Conservation (phyloP, 2,329 filamentous ascomycete species). For the Dactylellina drechsleri region DNA sequence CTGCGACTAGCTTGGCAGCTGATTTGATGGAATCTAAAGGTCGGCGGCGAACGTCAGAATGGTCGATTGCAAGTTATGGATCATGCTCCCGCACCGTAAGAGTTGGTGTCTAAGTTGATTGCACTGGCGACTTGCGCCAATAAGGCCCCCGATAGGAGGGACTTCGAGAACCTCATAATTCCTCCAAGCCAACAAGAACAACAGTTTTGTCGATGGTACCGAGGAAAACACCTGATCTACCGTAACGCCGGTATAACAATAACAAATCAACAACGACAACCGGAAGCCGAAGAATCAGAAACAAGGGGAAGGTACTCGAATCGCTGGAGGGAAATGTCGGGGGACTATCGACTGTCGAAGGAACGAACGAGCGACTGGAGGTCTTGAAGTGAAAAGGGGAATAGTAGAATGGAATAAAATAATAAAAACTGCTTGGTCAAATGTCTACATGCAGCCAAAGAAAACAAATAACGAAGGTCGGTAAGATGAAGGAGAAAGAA, state of each 20-base stretch:
- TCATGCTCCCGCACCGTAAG: conserved; percentile 29
- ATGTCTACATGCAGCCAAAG: not conserved
- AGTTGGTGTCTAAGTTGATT: conserved; percentile 40
- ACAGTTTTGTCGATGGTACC: no score
- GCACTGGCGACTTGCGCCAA: conserved; percentile 32
- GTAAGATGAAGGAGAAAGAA: not conserved
- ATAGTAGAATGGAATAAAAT: not conserved
- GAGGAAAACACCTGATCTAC: no score
- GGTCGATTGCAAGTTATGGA: not conserved
- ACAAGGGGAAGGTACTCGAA: no score
- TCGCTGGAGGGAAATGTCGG: not conserved
- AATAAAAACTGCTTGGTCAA: not conserved
- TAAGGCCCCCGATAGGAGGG: conserved; percentile 22
- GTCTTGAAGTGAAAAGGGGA: not conserved
- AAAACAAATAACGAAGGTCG: conserved; percentile 6
- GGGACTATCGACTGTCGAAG: conserved; percentile 4
- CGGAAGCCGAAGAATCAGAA: no score
- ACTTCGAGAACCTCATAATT: conserved; percentile 34
- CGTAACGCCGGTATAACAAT: no score
- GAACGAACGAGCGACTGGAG: conserved; percentile 41
- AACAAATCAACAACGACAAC: no score
- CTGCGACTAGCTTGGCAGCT: conserved; percentile 41
- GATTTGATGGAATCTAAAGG: conserved; percentile 40
- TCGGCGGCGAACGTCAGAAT: not conserved
- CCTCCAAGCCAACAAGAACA: not conserved